Evolutionary conservation across 768 basidiomycete species (phyloP).

Genomic region (Cantharellus cinnabarinus): DNA sequence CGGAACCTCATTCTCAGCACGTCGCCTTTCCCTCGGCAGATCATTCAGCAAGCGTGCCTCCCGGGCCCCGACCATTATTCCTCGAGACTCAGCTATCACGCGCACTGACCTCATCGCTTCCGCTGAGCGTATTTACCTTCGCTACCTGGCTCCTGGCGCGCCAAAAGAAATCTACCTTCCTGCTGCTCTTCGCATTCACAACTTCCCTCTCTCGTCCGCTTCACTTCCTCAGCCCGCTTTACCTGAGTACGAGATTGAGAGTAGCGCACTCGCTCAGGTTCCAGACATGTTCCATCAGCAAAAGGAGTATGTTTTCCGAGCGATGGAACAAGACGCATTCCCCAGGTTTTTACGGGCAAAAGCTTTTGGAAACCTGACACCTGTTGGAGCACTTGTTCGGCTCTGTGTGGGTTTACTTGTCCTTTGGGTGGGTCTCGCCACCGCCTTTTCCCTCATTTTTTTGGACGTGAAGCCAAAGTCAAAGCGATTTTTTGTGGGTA

Average conservation of each 20-base stretch:
- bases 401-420: conserved; percentile 67
- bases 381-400: conserved; percentile 69
- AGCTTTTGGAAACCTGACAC: conserved; percentile 95
- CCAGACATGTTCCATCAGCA: conserved; percentile 96
- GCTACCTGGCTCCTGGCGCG: conserved; percentile 75
- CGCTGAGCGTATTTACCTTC: conserved; percentile 88
- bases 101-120: conserved; percentile 78
- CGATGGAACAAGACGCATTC: conserved; percentile 90
- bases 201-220: conserved; percentile 63
- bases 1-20: conserved; percentile 8
- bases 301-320: conserved; percentile 92
- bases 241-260: conserved; percentile 29
- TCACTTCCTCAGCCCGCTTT: conserved; percentile 41
- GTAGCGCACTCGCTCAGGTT: conserved; percentile 60
- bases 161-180: conserved; percentile 98
- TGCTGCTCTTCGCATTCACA: conserved; percentile 73
- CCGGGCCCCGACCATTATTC: conserved; percentile 75
- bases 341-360: conserved; percentile 88
- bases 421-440: conserved; percentile 89
- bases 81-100: conserved; percentile 75
- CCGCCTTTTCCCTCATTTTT: conserved; percentile 81
- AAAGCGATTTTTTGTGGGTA: conserved; percentile 83
- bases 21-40: conserved; percentile 2
- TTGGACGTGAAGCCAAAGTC: conserved; percentile 83
- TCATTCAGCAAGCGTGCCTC: conserved; percentile 8